A percentile compares a stretch with the other conserved stretches of the same genome.
phyloP scores from a whole-genome alignment of 768 basidiomycete species.

The Rhodotorula toruloides region DNA sequence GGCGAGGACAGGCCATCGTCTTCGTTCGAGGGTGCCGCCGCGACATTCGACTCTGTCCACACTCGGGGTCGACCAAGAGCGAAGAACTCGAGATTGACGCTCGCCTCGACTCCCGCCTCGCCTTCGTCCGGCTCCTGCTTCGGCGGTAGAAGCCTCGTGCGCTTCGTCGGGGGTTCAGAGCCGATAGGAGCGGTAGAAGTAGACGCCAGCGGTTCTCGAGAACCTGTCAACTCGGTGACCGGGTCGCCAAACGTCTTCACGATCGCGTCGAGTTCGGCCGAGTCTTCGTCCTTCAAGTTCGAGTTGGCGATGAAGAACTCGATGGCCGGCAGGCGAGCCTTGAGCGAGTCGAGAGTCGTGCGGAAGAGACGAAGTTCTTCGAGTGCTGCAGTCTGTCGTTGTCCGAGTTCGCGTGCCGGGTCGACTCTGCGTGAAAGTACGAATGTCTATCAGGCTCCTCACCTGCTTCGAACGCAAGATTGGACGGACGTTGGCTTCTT shows the following conservation, averaged over 20 bases:
- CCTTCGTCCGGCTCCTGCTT: constrained; percentile 28
- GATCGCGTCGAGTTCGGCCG: constrained; percentile 19
- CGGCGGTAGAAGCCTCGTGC: not conserved
- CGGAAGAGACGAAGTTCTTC: constrained; percentile 33
- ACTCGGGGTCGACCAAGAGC: constrained; percentile 21
- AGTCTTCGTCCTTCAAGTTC: constrained; percentile 5
- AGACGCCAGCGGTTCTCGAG: not conserved
- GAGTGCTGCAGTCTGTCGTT: constrained; percentile 20
- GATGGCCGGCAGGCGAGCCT: constrained; percentile 24
- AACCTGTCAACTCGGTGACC: not conserved
- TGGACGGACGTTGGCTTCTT: constrained; percentile 16
- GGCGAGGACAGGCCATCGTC: constrained; percentile 1
- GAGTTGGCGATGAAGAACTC: constrained; percentile 31
- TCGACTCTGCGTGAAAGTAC: not conserved
- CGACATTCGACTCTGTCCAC: constrained; percentile 14
- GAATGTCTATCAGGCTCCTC: too few relatives aligned
- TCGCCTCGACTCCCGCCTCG: constrained; percentile 25
- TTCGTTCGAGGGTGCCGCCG: not conserved
- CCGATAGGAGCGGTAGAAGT: not conserved
- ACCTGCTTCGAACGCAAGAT: not conserved
- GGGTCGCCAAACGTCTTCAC: constrained; percentile 29
- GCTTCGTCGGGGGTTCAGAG: not conserved
- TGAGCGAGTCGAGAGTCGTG: constrained; percentile 30
- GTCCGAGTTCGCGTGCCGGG: constrained; percentile 10
- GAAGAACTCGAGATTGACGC: constrained; percentile 31